Conservation (phyloP, 257 asterid species). For the Marsdenia floribunda region DNA sequence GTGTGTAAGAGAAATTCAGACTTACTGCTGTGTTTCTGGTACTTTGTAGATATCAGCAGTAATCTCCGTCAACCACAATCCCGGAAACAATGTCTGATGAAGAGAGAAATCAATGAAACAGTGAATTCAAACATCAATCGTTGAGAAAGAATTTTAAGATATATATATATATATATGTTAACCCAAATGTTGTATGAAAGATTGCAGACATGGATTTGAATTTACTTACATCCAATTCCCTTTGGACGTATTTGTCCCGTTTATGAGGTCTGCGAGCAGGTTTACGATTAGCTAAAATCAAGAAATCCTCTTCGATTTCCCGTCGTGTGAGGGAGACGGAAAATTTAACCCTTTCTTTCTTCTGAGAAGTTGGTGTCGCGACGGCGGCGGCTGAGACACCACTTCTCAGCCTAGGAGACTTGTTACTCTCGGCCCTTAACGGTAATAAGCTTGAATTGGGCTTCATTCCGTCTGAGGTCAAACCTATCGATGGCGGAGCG, state of each 20-base stretch:
- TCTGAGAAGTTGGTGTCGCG: conserved; percentile 33
- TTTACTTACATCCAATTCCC: conserved; percentile 60
- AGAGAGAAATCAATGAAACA: conserved; percentile 8
- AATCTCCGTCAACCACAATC: conserved; percentile 66
- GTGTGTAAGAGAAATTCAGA: no score
- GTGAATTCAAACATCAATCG: background rate
- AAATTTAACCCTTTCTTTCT: conserved; percentile 53
- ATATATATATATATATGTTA: no score
- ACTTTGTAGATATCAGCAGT: conserved; percentile 74
- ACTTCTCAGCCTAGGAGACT: conserved; percentile 34
- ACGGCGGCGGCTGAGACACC: conserved; percentile 20
- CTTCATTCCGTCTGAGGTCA: conserved; percentile 31
- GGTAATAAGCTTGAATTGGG: conserved; percentile 29
- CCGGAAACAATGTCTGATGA: conserved; percentile 65
- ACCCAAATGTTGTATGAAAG: background rate
- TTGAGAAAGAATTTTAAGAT: background rate
- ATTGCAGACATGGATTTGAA: background rate
- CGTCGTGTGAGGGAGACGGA: conserved; percentile 53
- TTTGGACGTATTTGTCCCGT: conserved; percentile 58
- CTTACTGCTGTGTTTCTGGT: conserved; percentile 27
- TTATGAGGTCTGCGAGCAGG: conserved; percentile 88
- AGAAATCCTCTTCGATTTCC: conserved; percentile 84
- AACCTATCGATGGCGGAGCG: conserved; percentile 16
- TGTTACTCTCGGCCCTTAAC: conserved; percentile 22
- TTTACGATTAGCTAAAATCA: conserved; percentile 53